Evolutionary conservation across 306 rosid genomes (phyloP), one percentile per base, ranked within the genome.

Genomic region (Dryas drummondii): DNA sequence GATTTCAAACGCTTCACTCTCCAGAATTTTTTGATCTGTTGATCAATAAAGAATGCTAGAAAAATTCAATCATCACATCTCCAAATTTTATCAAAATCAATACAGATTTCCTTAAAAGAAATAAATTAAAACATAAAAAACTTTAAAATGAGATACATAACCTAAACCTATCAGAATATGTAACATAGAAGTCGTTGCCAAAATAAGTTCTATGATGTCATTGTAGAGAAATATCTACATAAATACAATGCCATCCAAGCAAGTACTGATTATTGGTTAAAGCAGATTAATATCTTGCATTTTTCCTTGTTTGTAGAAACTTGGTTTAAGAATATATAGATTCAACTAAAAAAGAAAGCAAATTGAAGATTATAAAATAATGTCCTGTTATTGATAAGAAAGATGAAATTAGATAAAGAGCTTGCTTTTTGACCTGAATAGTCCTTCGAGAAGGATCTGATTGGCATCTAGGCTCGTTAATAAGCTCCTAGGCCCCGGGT

Each of bases 401-500:
- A 47, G 58, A 45, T 42, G 40, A 32, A 45, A 49, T 64, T 54
- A 44, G 69, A 53, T 72, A 42, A 32, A 46, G 53, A 67, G 45
- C 65, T 62, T 45, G 66, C 11, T 42, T 17, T 22, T 75, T 40
- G 61, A 89, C 98, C 96, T 94, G 97, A 77, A 94, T 87, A 41
- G 94, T 94, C 68, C 94, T 84, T 52, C 98, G 97, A 8, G 94
- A 89, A 79, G 93, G 90, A 85, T 94, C 98, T 69, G 98, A 91
- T 66, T 90, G 78, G 86, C 98, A 94, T 78, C 98, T 83, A 1
- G 98, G 96, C 79, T 91, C 98, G 72, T 91, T 94, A 72, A 94
- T 91, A 16, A 94, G 97, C 87, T 94, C 98, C 98, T 97, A 94
- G 0, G 98, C 96, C 98, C 91, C 89, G 78, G 91, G 89, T 76